These are phyloP conservation scores for Sphaerulina musiva DNA, from an alignment of 2,329 filamentous ascomycete species.

Conservation along the genomic window DNA sequence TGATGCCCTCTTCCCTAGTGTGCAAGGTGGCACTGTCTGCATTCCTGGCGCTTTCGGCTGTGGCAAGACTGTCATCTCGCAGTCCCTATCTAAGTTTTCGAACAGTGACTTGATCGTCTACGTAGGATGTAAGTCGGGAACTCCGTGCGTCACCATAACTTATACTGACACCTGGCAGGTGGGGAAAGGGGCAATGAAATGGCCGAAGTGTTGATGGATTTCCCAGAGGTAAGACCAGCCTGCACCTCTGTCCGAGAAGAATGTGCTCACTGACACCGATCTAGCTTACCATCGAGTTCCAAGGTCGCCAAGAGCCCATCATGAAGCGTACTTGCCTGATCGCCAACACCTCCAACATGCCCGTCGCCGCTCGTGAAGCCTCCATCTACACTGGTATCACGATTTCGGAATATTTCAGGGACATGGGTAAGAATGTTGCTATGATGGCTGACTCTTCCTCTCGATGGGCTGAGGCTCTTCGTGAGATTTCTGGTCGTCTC, in stretches of 20 bases:
- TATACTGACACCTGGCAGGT: constrained; percentile 26
- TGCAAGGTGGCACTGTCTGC: constrained; percentile 94
- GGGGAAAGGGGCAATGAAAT: constrained; percentile 98
- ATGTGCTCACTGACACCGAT: constrained; percentile 13
- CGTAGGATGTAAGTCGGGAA: constrained; percentile 56
- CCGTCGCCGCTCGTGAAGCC: constrained; percentile 93
- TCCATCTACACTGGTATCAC: constrained; percentile 97
- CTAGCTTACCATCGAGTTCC: constrained; percentile 80
- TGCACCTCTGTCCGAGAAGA: not conserved
- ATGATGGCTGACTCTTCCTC: constrained; percentile 99
- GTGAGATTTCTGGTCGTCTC: constrained; percentile 96
- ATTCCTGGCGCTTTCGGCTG: constrained; percentile 98
- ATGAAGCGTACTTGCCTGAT: constrained; percentile 99
- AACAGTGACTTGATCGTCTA: constrained; percentile 99
- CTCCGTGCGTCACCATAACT: constrained; percentile 43
- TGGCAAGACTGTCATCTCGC: constrained; percentile 98
- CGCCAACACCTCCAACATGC: constrained; percentile 99
- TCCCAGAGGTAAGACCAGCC: constrained; percentile 61
- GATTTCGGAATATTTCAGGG: constrained; percentile 86
- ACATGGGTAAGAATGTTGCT: constrained; percentile 92
- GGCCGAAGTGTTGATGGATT: constrained; percentile 99
- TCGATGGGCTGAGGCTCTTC: constrained; percentile 95
- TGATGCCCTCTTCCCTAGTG: constrained; percentile 90
- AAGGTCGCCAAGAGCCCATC: constrained; percentile 93
- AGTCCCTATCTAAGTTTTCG: constrained; percentile 98